phyloP scores from a whole-genome alignment of 116 monocot species.

The Posidonia oceanica region DNA sequence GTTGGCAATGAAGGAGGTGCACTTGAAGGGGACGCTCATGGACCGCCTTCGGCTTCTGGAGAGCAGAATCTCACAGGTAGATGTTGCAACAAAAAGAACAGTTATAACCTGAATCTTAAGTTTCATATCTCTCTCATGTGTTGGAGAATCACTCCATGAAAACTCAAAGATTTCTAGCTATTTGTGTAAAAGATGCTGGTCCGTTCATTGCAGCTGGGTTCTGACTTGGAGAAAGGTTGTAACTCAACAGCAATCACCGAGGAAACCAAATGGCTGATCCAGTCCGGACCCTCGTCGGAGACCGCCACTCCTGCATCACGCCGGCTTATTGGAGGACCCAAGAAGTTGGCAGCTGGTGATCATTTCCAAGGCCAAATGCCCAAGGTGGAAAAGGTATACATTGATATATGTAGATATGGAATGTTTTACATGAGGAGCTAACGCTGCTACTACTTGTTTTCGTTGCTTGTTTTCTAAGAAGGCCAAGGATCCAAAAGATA shows the following conservation, averaged over 20 bases:
- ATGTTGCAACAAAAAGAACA: not conserved
- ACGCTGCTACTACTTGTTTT: not conserved
- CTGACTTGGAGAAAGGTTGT: constrained; percentile 25
- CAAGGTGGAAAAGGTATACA: not conserved
- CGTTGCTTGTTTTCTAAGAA: not conserved
- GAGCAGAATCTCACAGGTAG: constrained; percentile 41
- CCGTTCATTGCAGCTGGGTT: constrained; percentile 21
- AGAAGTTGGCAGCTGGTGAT: not conserved
- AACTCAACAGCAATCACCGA: not conserved
- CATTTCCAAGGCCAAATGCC: not conserved
- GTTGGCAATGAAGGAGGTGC: constrained; percentile 22
- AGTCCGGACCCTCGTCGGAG: not conserved
- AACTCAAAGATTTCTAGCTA: too few relatives aligned
- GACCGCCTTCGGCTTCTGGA: constrained; percentile 55
- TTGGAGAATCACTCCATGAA: too few relatives aligned
- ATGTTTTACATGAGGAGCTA: too few relatives aligned
- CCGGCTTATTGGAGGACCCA: not conserved
- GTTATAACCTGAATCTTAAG: not conserved
- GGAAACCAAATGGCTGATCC: constrained; percentile 3
- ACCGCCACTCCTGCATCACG: not conserved
- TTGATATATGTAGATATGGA: too few relatives aligned
- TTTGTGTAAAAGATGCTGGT: too few relatives aligned
- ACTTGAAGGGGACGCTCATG: constrained; percentile 34
- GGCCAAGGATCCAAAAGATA: constrained; percentile 19
- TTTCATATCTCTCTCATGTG: too few relatives aligned